Base-by-base conservation (phyloP, 495 filamentous ascomycete species). In the Penicillium diatomitis region DNA sequence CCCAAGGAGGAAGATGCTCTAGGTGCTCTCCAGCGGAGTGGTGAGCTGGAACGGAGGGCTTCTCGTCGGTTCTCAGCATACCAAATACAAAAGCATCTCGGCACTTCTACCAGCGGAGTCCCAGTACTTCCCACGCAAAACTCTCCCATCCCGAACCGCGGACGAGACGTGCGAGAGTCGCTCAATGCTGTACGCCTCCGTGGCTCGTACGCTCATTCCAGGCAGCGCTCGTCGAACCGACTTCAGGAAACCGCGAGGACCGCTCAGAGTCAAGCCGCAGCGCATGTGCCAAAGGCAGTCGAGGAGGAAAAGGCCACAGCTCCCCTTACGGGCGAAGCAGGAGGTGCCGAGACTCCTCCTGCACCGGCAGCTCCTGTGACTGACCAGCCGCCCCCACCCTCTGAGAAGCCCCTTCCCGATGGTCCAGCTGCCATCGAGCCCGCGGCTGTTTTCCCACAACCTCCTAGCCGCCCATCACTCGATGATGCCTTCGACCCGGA, bases 1-100 rank as follows among this genome's bases (percentile, higher is more conserved):
- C 84, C 85, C 27, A 86, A 87, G 54, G 82, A 90, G 54, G 85
- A 94, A 59, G 91, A 95, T 71, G 92, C 92, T 6, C 73, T 98
- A 43, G 88, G 87, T 36, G 90, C 90, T 38, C 66, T 98, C 51
- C 94, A 97, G 63, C 76, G 87, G 62, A 89, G 90, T 46, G 88
- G 90, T 4, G 88, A 95, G 49, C 71, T 97, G n/a, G 91, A 97
- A 59, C 78, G 92, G 54, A 79, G 92, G 55, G 94, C 92, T 7
- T 97, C 94, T 3, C 77, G 90, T 56, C 73, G 92, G 55, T 97
- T 96, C 61, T 96, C 90, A 32, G 83, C 85, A 37, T 98, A 97
- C 67, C 94, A 97, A 56, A 90, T 97, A 41, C 87, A 87, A 27
- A 96, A 95, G 56, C 88, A 95, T 50, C 75, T 96, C 3, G 92